These are phyloP conservation scores for Cydonia oblonga DNA, from an alignment of 331 rosid species.

Conservation along the genomic window DNA sequence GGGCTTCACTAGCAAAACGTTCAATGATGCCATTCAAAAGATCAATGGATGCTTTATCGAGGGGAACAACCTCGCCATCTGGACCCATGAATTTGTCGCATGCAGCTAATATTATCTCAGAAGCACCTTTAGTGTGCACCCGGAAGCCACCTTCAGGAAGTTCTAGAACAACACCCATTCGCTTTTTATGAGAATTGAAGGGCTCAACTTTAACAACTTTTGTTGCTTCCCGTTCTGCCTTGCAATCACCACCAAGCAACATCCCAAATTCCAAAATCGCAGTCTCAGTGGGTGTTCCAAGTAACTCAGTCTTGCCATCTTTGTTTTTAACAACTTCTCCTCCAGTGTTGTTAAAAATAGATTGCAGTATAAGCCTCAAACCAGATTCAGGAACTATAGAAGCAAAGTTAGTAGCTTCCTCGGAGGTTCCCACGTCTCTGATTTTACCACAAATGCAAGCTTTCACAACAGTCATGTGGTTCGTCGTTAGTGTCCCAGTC, in stretches of 20 bases:
- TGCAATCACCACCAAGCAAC: slow-evolving; percentile 68
- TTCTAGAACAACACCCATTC: slow-evolving; percentile 71
- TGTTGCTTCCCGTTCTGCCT: slow-evolving; percentile 34
- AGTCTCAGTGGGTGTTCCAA: slow-evolving; percentile 91
- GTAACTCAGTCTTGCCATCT: slow-evolving; percentile 55
- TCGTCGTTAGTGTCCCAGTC: slow-evolving; percentile 93
- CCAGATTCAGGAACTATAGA: slow-evolving; percentile 56
- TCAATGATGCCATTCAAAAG: slow-evolving; percentile 50
- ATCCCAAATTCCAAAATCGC: slow-evolving; percentile 82
- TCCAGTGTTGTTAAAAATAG: slow-evolving; percentile 88
- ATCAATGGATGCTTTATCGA: slow-evolving; percentile 40
- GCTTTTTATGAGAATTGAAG: slow-evolving; percentile 77
- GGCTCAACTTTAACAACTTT: slow-evolving; percentile 83
- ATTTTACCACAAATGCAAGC: slow-evolving; percentile 62
- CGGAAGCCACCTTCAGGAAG: slow-evolving; percentile 63
- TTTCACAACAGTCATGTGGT: slow-evolving; percentile 93
- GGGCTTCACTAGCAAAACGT: slow-evolving; percentile 77
- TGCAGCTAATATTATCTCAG: slow-evolving; percentile 70
- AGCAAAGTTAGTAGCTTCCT: slow-evolving; percentile 27
- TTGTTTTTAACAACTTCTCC: slow-evolving; percentile 78
- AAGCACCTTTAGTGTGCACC: slow-evolving; percentile 86
- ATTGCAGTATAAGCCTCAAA: slow-evolving; percentile 54
- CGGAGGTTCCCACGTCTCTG: slow-evolving; percentile 45
- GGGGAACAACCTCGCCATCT: slow-evolving; percentile 50
- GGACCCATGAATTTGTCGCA: slow-evolving; percentile 60